Conservation (phyloP, 2,329 filamentous ascomycete species). For the Peltaster fructicola region DNA sequence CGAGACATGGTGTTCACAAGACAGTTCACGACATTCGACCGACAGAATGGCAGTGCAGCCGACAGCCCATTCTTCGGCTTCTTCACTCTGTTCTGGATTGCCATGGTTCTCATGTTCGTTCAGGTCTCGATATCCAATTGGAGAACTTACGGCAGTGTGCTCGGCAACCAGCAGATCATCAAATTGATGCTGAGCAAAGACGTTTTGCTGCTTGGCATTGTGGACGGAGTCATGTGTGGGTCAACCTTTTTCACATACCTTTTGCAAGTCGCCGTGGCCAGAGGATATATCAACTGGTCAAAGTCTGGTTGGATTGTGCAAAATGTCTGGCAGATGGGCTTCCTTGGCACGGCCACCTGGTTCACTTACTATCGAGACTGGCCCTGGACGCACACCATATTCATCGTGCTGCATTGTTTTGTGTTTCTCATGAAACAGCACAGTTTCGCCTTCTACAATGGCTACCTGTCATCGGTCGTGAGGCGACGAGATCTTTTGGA, state of each 20-base stretch:
- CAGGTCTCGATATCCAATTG: conserved; percentile 53
- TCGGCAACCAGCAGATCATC: conserved; percentile 57
- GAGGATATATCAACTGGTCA: conserved; percentile 50
- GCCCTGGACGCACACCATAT: conserved; percentile 71
- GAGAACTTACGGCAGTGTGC: conserved; percentile 45
- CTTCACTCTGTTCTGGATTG: conserved; percentile 63
- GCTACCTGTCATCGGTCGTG: conserved; percentile 43
- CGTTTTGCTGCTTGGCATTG: conserved; percentile 33
- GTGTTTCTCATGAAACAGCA: conserved; percentile 76
- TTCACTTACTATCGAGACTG: conserved; percentile 55
- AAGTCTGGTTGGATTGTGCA: conserved; percentile 55
- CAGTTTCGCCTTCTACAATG: conserved; percentile 64
- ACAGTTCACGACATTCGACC: conserved; percentile 58
- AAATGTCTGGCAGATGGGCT: conserved; percentile 53
- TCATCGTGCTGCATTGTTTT: conserved; percentile 56
- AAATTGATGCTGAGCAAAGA: conserved; percentile 46
- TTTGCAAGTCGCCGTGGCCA: conserved; percentile 43
- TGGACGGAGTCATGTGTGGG: conserved; percentile 52
- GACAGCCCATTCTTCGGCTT: conserved; percentile 63
- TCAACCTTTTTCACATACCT: conserved; percentile 47
- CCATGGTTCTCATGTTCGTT: conserved; percentile 46
- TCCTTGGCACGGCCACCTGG: conserved; percentile 43
- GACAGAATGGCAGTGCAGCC: conserved; percentile 45
- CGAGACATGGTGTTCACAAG: conserved; percentile 51
- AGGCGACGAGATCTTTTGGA: conserved; percentile 28